Percentiles rank a stretch among this genome's conserved stretches.
These are phyloP conservation scores for Saccharomycopsis hybrid DNA, from an alignment of 1,139 yeast genomes.

Conservation along the genomic window DNA sequence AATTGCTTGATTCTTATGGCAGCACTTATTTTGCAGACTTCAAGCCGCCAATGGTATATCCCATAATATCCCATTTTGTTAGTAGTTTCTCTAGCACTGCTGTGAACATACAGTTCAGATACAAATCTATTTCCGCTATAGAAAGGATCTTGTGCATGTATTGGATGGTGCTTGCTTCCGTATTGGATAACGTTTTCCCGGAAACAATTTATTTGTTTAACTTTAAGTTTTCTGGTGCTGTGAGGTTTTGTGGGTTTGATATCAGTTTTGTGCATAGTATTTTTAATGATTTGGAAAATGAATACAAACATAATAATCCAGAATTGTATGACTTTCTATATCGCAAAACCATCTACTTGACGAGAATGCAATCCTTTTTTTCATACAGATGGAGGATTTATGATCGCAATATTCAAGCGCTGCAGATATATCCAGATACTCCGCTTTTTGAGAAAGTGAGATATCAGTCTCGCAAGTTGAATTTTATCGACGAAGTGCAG, in stretches of 20 bases:
- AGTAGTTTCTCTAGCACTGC: background rate
- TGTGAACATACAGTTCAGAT: background rate
- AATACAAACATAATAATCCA: background rate
- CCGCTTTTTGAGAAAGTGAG: conserved; percentile 7
- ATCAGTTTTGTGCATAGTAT: conserved; percentile 1
- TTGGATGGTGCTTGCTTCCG: conserved; percentile 4
- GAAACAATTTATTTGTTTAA: conserved; percentile 7
- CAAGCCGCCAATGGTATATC: background rate
- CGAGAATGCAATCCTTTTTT: conserved; percentile 6
- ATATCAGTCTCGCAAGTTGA: conserved; percentile 4
- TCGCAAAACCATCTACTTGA: conserved; percentile 7
- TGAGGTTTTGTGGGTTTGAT: conserved; percentile 1
- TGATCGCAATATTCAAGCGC: conserved; percentile 1
- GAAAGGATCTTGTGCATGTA: conserved; percentile 8
- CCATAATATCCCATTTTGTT: background rate
- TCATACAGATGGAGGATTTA: conserved; percentile 9
- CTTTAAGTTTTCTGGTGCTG: conserved; percentile 5
- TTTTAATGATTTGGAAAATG: conserved; percentile 1
- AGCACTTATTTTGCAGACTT: background rate
- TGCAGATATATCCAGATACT: conserved; percentile 7
- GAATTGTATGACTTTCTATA: conserved; percentile 3
- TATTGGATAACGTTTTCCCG: conserved; percentile 14
- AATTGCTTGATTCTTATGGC: background rate
- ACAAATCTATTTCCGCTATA: background rate
- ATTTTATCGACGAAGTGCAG: conserved; percentile 8